Conservation (phyloP, 2,329 filamentous ascomycete species). For the Emergomyces pasteurianus region DNA sequence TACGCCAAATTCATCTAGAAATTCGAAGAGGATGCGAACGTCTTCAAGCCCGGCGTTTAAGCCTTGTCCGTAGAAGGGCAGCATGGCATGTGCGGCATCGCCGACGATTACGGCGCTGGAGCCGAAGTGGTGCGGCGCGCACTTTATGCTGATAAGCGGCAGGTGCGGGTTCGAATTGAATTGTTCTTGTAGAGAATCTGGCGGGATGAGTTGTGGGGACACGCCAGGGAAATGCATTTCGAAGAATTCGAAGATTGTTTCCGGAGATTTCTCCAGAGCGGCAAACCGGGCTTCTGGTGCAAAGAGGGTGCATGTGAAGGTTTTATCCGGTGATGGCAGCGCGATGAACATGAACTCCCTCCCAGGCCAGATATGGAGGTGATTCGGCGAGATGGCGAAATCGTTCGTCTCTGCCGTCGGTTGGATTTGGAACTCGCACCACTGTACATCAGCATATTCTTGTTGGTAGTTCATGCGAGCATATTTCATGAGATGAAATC, state of each 20-base stretch:
- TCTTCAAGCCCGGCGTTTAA: slow-evolving; percentile 97
- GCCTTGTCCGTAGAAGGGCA: slow-evolving; percentile 95
- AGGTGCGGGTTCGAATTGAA: slow-evolving; percentile 79
- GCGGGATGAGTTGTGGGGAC: slow-evolving; percentile 45
- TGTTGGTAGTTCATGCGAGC: slow-evolving; percentile 83
- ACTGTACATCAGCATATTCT: slow-evolving; percentile 89
- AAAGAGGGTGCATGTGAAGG: slow-evolving; percentile 93
- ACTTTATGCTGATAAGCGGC: slow-evolving; percentile 88
- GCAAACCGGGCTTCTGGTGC: slow-evolving; percentile 60
- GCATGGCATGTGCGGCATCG: slow-evolving; percentile 94
- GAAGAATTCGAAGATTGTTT: slow-evolving; percentile 71
- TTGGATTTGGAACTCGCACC: slow-evolving; percentile 87
- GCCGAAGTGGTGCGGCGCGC: slow-evolving; percentile 70
- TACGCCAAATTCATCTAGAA: slow-evolving; percentile 57
- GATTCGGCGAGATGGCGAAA: slow-evolving; percentile 79
- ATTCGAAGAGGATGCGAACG: slow-evolving; percentile 73
- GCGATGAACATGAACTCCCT: slow-evolving; percentile 97
- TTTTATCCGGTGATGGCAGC: slow-evolving; percentile 75
- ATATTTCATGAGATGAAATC: slow-evolving; percentile 95
- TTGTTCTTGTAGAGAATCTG: slow-evolving; percentile 55
- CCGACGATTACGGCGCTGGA: slow-evolving; percentile 74
- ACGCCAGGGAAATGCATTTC: slow-evolving; percentile 78
- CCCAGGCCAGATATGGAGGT: slow-evolving; percentile 95
- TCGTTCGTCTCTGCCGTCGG: slow-evolving; percentile 36
- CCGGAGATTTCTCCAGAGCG: slow-evolving; percentile 51